phyloP scores from a whole-genome alignment of 1,139 yeast genomes.

The Insectozyma bohioensis region DNA sequence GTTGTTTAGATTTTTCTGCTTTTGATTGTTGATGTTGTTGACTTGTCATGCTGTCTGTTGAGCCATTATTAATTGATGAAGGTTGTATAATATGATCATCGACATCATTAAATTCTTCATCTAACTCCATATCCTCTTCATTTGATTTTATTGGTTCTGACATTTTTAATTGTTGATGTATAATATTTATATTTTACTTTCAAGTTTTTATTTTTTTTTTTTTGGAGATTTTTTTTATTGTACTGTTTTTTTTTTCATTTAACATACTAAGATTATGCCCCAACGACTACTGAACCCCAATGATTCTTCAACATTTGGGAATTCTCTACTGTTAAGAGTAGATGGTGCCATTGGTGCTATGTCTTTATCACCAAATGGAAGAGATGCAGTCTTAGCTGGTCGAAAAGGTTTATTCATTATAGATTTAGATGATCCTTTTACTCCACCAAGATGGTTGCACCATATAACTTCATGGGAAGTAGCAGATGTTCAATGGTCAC shows the following conservation, averaged over 20 bases:
- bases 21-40: slow-evolving; percentile 11
- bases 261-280: slow-evolving; percentile 7
- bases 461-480: slow-evolving; percentile 97
- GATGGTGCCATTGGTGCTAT: slow-evolving; percentile 95
- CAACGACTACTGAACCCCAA: slow-evolving; percentile 20
- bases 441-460: slow-evolving; percentile 91
- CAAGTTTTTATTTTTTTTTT: slow-evolving; percentile 6
- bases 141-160: slow-evolving; percentile 3
- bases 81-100: slow-evolving; percentile 16
- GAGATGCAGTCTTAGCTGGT: slow-evolving; percentile 93
- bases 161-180: slow-evolving; percentile 1
- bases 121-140: slow-evolving; percentile 16
- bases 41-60: slow-evolving; percentile 5
- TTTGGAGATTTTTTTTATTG: slow-evolving; percentile 4
- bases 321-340: slow-evolving; percentile 76
- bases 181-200: slow-evolving; percentile 2
- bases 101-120: slow-evolving; percentile 32
- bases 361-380: slow-evolving; percentile 86
- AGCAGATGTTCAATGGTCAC: slow-evolving; percentile 98
- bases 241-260: slow-evolving; percentile 1
- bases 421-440: slow-evolving; percentile 93
- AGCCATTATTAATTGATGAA: slow-evolving; percentile 1
- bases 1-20: slow-evolving; percentile 12
- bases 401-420: slow-evolving; percentile 83
- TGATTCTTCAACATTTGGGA: slow-evolving; percentile 65